Percentiles rank a stretch among this genome's conserved stretches.
phyloP scores from a whole-genome alignment of 2,329 filamentous ascomycete genomes.

The Zymoseptoria ardabiliae region DNA sequence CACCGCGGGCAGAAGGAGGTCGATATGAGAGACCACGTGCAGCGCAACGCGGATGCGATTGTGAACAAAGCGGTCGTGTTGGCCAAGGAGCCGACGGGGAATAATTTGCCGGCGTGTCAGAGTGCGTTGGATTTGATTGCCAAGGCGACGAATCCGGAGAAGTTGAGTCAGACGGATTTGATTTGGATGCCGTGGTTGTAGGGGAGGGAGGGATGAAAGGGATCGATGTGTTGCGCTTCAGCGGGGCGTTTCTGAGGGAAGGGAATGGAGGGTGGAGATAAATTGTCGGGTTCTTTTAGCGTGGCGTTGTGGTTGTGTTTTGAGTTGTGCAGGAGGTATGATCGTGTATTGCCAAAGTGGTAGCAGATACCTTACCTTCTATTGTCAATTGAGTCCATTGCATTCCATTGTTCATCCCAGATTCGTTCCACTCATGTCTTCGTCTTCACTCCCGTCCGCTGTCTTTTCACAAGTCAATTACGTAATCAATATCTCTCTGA shows the following conservation, averaged over 20 bases:
- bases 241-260: not conserved
- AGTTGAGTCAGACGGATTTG: conserved; percentile 79
- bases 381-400: not conserved
- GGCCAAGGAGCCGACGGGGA: conserved; percentile 58
- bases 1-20: conserved; percentile 62
- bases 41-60: conserved; percentile 81
- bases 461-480: not conserved
- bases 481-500: not conserved
- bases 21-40: conserved; percentile 70
- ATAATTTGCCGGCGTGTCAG: conserved; percentile 85
- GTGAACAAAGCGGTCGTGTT: conserved; percentile 84
- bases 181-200: conserved; percentile 97
- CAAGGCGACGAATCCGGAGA: conserved; percentile 86
- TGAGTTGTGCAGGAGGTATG: not conserved
- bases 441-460: not conserved
- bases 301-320: not conserved
- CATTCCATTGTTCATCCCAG: not conserved
- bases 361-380: not conserved
- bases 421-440: not conserved
- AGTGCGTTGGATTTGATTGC: conserved; percentile 91
- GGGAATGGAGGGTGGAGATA: not conserved
- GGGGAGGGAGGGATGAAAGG: not conserved
- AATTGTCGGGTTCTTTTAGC: not conserved
- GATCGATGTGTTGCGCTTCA: not conserved
- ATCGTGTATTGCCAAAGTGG: not conserved